Evolutionary conservation across 208 protist species (phyloP), one percentile per base, ranked within the genome.

Genomic region (Acanthamoeba triangularis): DNA sequence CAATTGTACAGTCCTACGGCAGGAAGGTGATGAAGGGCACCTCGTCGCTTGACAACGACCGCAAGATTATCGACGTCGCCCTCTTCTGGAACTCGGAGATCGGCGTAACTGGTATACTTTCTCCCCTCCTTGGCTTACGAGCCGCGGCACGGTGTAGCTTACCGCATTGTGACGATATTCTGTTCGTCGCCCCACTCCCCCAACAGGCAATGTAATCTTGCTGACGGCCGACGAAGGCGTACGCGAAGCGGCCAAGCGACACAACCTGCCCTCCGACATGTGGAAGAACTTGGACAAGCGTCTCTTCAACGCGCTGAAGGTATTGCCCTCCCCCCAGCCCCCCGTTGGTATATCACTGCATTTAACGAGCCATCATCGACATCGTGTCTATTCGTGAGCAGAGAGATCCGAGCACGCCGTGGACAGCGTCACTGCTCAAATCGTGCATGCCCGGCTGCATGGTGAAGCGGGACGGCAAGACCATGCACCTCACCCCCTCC

Each of bases 71-170:
- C 35, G 80, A 88, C 33, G 80, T 88, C 13, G 80, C 80, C 52
- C 80, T 88, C 41, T 88, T 88, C 47, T 88, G 80, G 80, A 88
- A 88, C 80, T 63, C 80, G 28, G 80, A 88, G 47, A 88, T 88
- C 80, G 80, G 80, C 4, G 80, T 88, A 1, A 88, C 80, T 20
- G 65, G 65, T 72, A 72, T 20, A 1, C n/a, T 11, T n/a, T 37
- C 23, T 1, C 23, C 65, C 10, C 10, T 11, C 30, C 5, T 72
- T 35, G 65, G 10, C 65, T 20, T 30, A 30, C 18, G 23, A 11
- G 20, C 14, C 49, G 49, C 49, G 14, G 1, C 23, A n/a, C 65
- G 10, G 10, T 35, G 23, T n/a, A n/a, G 20, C 23, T 20, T n/a
- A 72, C 20, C 23, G 10, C 65, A 3, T 28, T 2, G 16, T 18